These are phyloP conservation scores for Rhodosorus marinus DNA, from an alignment of 23 red algal species.

Conservation along the genomic window DNA sequence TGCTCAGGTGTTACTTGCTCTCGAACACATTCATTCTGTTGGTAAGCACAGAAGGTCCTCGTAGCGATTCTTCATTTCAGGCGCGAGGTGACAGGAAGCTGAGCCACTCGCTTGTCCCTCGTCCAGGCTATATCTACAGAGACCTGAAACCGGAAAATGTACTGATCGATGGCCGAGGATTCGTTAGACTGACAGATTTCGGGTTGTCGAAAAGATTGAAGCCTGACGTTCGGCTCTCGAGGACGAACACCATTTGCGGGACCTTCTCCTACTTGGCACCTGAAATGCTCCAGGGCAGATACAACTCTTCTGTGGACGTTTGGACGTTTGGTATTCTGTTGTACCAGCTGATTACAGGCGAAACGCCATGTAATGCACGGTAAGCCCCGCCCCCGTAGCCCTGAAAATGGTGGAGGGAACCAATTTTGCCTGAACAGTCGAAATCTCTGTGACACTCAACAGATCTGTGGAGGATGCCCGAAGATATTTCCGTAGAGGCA, in stretches of 20 bases:
- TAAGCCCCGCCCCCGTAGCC: too few relatives aligned
- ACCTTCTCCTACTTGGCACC: slow-evolving; percentile 60
- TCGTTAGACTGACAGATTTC: slow-evolving; percentile 77
- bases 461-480: too few relatives aligned
- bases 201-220: slow-evolving; percentile 58
- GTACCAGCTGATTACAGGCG: slow-evolving; percentile 77
- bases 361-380: too few relatives aligned
- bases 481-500: too few relatives aligned
- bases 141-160: slow-evolving; percentile 92
- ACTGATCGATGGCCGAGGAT: slow-evolving; percentile 41
- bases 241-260: slow-evolving; percentile 47
- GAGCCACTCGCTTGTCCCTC: not conserved
- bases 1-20: slow-evolving; percentile 48
- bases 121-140: slow-evolving; percentile 27
- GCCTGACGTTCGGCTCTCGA: not conserved
- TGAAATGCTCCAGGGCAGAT: slow-evolving; percentile 48
- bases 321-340: slow-evolving; percentile 78
- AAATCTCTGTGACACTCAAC: too few relatives aligned
- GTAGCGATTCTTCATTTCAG: not conserved
- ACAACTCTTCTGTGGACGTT: slow-evolving; percentile 40
- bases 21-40: slow-evolving; percentile 71
- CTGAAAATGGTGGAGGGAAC: too few relatives aligned
- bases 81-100: not conserved
- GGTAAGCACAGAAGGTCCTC: too few relatives aligned
- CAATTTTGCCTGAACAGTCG: too few relatives aligned